Conservation (phyloP, 805 yeast genomes). For the Starmera quercuum region DNA sequence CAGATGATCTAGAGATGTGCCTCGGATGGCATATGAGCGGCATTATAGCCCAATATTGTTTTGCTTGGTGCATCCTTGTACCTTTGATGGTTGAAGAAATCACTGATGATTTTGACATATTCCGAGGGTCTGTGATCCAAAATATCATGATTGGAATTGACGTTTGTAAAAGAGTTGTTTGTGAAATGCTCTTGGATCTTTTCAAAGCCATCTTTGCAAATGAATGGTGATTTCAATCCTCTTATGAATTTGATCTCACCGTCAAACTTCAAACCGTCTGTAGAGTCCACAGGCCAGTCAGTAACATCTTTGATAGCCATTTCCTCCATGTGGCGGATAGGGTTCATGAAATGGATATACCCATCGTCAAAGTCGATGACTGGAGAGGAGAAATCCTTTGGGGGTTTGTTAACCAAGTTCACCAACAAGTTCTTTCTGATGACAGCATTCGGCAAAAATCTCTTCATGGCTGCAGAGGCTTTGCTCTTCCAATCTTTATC, state of each 20-base stretch:
- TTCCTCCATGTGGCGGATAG: conserved; percentile 23
- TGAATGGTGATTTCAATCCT: conserved; percentile 19
- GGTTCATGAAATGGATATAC: conserved; percentile 24
- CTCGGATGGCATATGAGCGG: conserved; percentile 1
- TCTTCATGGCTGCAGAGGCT: conserved; percentile 85
- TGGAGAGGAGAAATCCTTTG: conserved; percentile 19
- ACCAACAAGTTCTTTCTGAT: conserved; percentile 30
- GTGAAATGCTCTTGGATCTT: conserved; percentile 21
- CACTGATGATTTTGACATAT: conserved; percentile 20
- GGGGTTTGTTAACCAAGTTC: conserved; percentile 26
- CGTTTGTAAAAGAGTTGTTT: conserved; percentile 11
- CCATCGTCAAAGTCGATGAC: conserved; percentile 21
- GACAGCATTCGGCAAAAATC: conserved; percentile 78
- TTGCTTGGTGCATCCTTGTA: conserved; percentile 11
- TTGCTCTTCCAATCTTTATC: conserved; percentile 57
- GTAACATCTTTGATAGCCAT: conserved; percentile 21
- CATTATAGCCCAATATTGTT: conserved; percentile 4
- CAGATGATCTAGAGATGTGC: not conserved
- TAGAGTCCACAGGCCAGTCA: conserved; percentile 25
- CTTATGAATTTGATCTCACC: conserved; percentile 18
- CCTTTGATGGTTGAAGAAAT: conserved; percentile 17
- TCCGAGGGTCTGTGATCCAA: conserved; percentile 33
- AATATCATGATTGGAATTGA: conserved; percentile 27
- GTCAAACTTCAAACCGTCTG: conserved; percentile 10
- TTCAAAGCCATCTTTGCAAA: conserved; percentile 10